phyloP scores from a whole-genome alignment of 768 basidiomycete genomes.

The Tricholoma flavovirens region DNA sequence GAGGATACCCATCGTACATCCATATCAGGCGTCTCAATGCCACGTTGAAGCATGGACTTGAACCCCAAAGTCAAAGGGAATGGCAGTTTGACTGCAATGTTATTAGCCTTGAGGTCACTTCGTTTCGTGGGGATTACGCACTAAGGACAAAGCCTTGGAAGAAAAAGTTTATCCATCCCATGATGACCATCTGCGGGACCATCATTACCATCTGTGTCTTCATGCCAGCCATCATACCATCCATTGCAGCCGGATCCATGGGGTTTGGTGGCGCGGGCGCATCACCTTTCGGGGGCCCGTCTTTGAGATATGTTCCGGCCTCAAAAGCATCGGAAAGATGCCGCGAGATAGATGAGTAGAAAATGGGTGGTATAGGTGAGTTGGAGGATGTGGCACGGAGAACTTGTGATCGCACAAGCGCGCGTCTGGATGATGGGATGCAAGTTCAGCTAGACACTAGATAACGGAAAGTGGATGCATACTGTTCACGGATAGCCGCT shows the following conservation, averaged over 20 bases:
- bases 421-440: conserved; percentile 43
- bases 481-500: conserved; percentile 91
- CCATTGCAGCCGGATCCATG: conserved; percentile 90
- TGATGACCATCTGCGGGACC: conserved; percentile 97
- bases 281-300: conserved; percentile 67
- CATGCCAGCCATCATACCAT: conserved; percentile 98
- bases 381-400: conserved; percentile 75
- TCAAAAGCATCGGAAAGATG: conserved; percentile 67
- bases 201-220: conserved; percentile 99
- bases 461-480: conserved; percentile 25
- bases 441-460: conserved; percentile 3
- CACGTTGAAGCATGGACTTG: conserved; percentile 96
- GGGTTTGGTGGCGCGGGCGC: conserved; percentile 65
- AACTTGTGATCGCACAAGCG: conserved; percentile 76
- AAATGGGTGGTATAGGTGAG: conserved; percentile 72
- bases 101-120: neutral
- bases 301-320: conserved; percentile 80
- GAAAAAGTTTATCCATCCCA: conserved; percentile 99
- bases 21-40: conserved; percentile 92
- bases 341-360: conserved; percentile 71
- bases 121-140: conserved; percentile 38
- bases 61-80: conserved; percentile 96
- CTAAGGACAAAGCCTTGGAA: conserved; percentile 98
- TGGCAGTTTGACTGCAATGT: conserved; percentile 79
- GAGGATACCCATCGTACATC: conserved; percentile 99